Base-by-base conservation (phyloP, 306 rosid genomes). In the Malus asiatica region DNA sequence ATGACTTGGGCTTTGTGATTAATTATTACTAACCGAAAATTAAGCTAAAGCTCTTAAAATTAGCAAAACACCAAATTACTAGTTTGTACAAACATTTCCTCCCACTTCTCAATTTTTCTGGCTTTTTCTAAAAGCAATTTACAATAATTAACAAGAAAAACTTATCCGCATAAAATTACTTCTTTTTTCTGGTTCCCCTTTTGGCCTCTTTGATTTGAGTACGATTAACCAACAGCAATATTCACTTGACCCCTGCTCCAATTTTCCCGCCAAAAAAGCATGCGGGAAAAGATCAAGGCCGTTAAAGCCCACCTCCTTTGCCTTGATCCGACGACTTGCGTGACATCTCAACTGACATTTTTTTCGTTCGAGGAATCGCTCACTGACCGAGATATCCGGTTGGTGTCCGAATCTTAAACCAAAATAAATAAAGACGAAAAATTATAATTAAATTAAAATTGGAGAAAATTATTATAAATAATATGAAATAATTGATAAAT, bases 321-420 rank as follows among this genome's bases (percentile, higher is more conserved):
- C 81, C 78, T 76, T 77, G 81, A 27, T 78, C 80, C 25, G 74
- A 78, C 14, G 91, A 80, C 12, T 72, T 89, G 40, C 81, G 77
- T 38, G 90, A 78, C 29, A 63, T 57, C 55, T 85, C 87, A 30
- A 79, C 74, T 8, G 87, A 59, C 74, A 79, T 84, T 15, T 15
- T 51, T 16, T 59, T 88, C 91, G 11, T 77, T 84, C 40, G 85
- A 83, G 9, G 93, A 83, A 57, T 86, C 90, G 66, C 93, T 91
- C 70, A 64, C 91, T 1, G 83, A 86, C 61, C 91, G 84, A 33
- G 96, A 81, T 20, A 88, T 72, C 79, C 85, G 84, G 29, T 85
- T 78, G 77, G 86, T 73, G 42, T 92, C 91, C 46, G 89, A 77
- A 58, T 89, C 97, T 95, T 95, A 65, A n/a, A 53, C 75, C 78